Base-by-base conservation (phyloP, 164 flowering plant genomes). In the Echeveria elegans region DNA sequence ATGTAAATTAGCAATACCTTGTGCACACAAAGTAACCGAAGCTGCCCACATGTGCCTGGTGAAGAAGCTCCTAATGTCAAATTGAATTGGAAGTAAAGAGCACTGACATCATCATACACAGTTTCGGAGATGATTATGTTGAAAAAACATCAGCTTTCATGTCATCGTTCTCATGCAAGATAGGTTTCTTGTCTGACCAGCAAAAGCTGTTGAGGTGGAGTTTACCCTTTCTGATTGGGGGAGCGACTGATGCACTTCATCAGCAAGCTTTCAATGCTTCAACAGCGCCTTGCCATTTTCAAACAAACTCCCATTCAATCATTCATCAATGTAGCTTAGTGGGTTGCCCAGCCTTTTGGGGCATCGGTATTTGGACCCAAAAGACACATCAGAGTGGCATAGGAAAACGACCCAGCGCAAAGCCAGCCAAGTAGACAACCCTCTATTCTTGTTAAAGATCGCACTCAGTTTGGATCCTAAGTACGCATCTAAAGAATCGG, bases 231-330 rank as follows among this genome's bases (percentile, higher is more conserved):
- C 47, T 43, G 47, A 1, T 43, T n/a, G n/a, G 11, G 18, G 15
- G 18, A 9, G 47, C 1, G 15, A 43, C 15, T 43, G 47, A 56
- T 23, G 14, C 32, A 56, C 61, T 28, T 26, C 61, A 56, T 56
- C 61, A 56, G 61, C 61, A 56, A 56, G 61, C 32, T 56, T 56
- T 56, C 5, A 56, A 56, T 26, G 32, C 61, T 56, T 28, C 61
- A 28, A 26, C 31, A 56, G 32, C 32, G 14, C 31, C n/a, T 24
- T 23, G 60, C 60, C 4, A 24, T 31, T 24, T 50, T 50, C 26
- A 4, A 1, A 43, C 47, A 34, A 7, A 48, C 56, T n/a, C 24
- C 0, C 56, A 48, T n/a, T 6, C 56, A 48, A 21, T 52, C 58
- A 56, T 53, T 53, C 29, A 53, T 56, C 19, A 53, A 12, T 28